A percentile compares a stretch with the other conserved stretches of the same genome.
These are phyloP conservation scores for Didymella sp. DNA, from an alignment of 2,329 filamentous ascomycete species.

Conservation along the genomic window DNA sequence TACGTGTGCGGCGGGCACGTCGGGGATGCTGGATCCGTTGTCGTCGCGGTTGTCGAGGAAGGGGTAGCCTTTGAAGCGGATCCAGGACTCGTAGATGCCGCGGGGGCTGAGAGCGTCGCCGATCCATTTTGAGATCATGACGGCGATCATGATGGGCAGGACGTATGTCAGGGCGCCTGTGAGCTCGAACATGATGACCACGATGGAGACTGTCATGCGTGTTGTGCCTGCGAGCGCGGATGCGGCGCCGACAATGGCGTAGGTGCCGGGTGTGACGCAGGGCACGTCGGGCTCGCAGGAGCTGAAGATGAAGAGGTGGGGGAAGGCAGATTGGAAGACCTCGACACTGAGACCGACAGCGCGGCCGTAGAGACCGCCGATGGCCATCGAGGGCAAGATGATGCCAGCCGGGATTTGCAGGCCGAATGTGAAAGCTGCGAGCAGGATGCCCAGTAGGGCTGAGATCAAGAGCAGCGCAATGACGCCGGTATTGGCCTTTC, in stretches of 20 bases:
- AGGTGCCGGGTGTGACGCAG: slow-evolving; percentile 93
- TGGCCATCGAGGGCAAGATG: slow-evolving; percentile 93
- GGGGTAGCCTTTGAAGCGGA: slow-evolving; percentile 92
- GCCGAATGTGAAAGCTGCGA: slow-evolving; percentile 89
- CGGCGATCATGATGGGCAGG: slow-evolving; percentile 97
- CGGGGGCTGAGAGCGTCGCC: slow-evolving; percentile 91
- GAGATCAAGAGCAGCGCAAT: slow-evolving; percentile 84
- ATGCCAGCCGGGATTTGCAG: slow-evolving; percentile 95
- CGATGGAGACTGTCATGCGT: slow-evolving; percentile 95
- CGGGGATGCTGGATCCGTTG: slow-evolving; percentile 68
- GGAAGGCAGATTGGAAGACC: slow-evolving; percentile 82
- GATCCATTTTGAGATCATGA: slow-evolving; percentile 98
- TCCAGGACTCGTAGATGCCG: slow-evolving; percentile 98
- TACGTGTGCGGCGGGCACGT: slow-evolving; percentile 83
- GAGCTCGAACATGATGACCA: slow-evolving; percentile 99
- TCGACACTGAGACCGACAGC: slow-evolving; percentile 89
- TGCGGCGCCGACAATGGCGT: slow-evolving; percentile 94
- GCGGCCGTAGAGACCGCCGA: slow-evolving; percentile 88
- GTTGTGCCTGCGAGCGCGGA: slow-evolving; percentile 94
- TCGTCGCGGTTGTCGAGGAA: slow-evolving; percentile 91
- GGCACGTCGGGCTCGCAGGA: slow-evolving; percentile 84
- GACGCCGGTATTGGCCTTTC: slow-evolving; percentile 80
- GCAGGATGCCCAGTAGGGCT: slow-evolving; percentile 80
- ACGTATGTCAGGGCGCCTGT: slow-evolving; percentile 96
- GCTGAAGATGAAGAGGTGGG: slow-evolving; percentile 76